A percentile compares a stretch with the other conserved stretches of the same genome.
These are phyloP conservation scores for Discostella stelligeroides DNA, from an alignment of 108 stramenopile species.

Conservation along the genomic window DNA sequence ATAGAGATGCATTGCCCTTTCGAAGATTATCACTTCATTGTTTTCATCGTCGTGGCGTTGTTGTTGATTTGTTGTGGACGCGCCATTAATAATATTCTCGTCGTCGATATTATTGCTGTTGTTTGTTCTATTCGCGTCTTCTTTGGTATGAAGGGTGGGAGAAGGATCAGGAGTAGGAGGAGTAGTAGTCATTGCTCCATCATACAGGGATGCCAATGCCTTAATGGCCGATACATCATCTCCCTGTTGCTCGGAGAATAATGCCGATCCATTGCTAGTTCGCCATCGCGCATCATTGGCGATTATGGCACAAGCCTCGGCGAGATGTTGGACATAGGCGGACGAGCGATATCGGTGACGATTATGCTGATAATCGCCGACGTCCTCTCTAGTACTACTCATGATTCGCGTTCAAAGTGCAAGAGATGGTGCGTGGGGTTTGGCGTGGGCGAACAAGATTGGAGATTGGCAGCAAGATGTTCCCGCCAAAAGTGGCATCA, in stretches of 20 bases:
- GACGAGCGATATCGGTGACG: constrained; percentile 47
- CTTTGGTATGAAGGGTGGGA: no score
- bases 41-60: background rate
- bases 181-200: constrained; percentile 9
- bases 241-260: constrained; percentile 74
- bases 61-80: background rate
- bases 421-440: no score
- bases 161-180: background rate
- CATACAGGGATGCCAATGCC: constrained; percentile 56
- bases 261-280: constrained; percentile 11
- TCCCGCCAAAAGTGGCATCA: no score
- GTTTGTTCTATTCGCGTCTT: background rate
- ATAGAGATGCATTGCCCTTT: constrained; percentile 70
- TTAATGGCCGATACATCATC: constrained; percentile 76
- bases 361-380: no score
- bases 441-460: no score
- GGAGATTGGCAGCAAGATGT: no score
- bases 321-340: constrained; percentile 81
- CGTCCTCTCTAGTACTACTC: no score
- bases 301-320: constrained; percentile 74
- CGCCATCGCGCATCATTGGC: constrained; percentile 72
- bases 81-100: no score
- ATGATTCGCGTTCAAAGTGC: no score
- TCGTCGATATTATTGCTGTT: no score
- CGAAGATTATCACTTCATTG: constrained; percentile 42